A percentile compares a stretch with the other conserved stretches of the same genome.
Evolutionary conservation across 805 yeast genomes (phyloP).

Genomic region (Metschnikowia noctiluminum): DNA sequence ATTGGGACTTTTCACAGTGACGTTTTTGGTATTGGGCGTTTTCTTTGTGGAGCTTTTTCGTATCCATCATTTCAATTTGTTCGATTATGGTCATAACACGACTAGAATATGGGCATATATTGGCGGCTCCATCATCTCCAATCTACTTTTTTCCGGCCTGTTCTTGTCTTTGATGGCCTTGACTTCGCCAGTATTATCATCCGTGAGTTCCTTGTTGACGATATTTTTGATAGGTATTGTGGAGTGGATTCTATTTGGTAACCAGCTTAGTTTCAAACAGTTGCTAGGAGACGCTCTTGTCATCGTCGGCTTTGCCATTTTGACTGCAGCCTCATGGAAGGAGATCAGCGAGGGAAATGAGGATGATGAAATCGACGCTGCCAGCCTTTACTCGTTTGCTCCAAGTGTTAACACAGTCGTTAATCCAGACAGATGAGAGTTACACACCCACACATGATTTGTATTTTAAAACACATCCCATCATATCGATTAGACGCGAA

Average conservation of each 20-base stretch:
- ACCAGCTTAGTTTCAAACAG: conserved; percentile 52
- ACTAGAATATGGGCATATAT: conserved; percentile 45
- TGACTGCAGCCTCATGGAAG: conserved; percentile 64
- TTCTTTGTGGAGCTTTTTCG: conserved; percentile 50
- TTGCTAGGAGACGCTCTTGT: conserved; percentile 68
- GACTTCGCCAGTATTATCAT: conserved; percentile 80
- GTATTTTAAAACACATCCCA: too few relatives aligned
- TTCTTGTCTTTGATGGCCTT: conserved; percentile 77
- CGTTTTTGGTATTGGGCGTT: conserved; percentile 47
- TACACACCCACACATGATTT: neutral
- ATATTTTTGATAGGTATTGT: conserved; percentile 75
- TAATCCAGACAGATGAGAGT: neutral
- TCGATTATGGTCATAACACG: conserved; percentile 39
- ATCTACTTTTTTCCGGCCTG: conserved; percentile 65
- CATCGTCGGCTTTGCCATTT: conserved; percentile 61
- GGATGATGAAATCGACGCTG: conserved; percentile 42
- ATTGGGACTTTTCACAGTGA: conserved; percentile 57
- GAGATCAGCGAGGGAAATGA: conserved; percentile 54
- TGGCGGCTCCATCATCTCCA: conserved; percentile 53
- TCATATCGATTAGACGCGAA: too few relatives aligned
- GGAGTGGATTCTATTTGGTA: conserved; percentile 68
- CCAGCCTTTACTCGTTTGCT: conserved; percentile 42
- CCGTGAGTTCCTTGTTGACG: conserved; percentile 63
- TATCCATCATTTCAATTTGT: conserved; percentile 55
- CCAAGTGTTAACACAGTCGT: conserved; percentile 24